Evolutionary conservation across 2,329 filamentous ascomycete genomes (phyloP), one percentile per base, ranked within the genome.

Genomic region (Bipolaris bicolor): DNA sequence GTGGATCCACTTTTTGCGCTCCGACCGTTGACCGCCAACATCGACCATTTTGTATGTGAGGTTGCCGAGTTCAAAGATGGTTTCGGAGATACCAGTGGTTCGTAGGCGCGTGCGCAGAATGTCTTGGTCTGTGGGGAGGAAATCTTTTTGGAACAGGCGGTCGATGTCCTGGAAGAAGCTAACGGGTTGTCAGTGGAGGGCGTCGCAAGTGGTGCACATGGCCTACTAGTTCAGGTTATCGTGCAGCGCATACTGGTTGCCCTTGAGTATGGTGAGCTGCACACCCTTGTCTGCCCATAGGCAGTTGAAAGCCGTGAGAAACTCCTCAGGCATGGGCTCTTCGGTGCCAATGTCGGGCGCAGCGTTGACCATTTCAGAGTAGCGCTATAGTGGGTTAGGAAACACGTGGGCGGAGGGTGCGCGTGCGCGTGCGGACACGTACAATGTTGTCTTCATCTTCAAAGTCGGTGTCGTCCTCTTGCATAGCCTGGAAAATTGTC

Each of bases 1-100:
- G 82, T 97, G 93, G 70, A 97, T 97, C 93, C 93, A 97, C 87
- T 97, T 97, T 90, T 97, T 97, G 76, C 93, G 89, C 81, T 97
- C 93, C 6, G 92, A 97, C 77, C 93, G 87, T 80, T 97, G 93
- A 65, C 93, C 94, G 84, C 93, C 93, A 44, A 97, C 93, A 73
- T 97, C 93, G 80, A 97, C 97, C 93, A 97, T 97, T 67, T 92
- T 88, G 82, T 97, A 97, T 63, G 92, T 96, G 69, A 97, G 85
- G 71, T 94, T 89, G 60, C 92, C 92, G 13, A 96, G 84, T 76
- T 96, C 92, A 77, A 98, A 98, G 61, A 94, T 86, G 2, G 93
- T 97, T 78, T 98, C 94, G 49, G 91, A 97, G 69, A 98, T 98
- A 68, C 94, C 94, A 2, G 95, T 98, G 16, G 94, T 98, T 69